Conservation (phyloP, 2,329 filamentous ascomycete genomes). For the Clonostachys rosea region DNA sequence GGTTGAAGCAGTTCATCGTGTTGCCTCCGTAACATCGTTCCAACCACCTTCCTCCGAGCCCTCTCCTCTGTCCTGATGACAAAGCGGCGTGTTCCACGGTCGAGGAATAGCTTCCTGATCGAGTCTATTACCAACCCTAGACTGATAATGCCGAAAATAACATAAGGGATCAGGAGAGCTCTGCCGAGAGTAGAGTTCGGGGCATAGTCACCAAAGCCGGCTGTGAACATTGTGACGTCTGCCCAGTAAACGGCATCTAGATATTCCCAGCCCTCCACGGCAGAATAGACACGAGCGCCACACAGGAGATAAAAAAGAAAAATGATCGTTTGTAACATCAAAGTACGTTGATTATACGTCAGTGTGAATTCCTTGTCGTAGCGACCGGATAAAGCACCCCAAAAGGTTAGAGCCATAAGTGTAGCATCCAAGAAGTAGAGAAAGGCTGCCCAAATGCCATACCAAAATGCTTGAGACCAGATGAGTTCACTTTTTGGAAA, state of each 20-base stretch:
- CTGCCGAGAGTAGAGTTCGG: constrained; percentile 50
- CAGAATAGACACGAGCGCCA: constrained; percentile 71
- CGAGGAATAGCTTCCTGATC: constrained; percentile 62
- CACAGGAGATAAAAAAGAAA: constrained; percentile 78
- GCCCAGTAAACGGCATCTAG: constrained; percentile 78
- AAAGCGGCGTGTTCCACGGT: constrained; percentile 49
- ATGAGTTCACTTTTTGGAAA: constrained; percentile 17
- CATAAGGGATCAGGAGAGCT: constrained; percentile 76
- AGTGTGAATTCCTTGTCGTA: constrained; percentile 77
- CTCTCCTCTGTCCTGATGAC: constrained; percentile 56
- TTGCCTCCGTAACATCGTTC: constrained; percentile 36
- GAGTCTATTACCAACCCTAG: constrained; percentile 79
- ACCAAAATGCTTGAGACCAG: constrained; percentile 81
- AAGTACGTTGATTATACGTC: constrained; percentile 74
- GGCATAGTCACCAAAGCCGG: constrained; percentile 56
- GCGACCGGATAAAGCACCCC: constrained; percentile 64
- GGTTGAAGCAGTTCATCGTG: constrained; percentile 45
- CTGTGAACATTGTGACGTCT: constrained; percentile 64
- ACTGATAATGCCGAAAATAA: constrained; percentile 78
- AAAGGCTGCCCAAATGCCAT: constrained; percentile 73
- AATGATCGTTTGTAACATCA: constrained; percentile 87
- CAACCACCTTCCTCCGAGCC: constrained; percentile 44
- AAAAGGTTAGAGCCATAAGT: constrained; percentile 74
- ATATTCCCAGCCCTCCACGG: constrained; percentile 70
- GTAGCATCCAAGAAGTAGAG: constrained; percentile 77